Evolutionary conservation across 2,329 filamentous ascomycete species (phyloP), one percentile per base, ranked within the genome.

Genomic region (Celoporthe dispersa): DNA sequence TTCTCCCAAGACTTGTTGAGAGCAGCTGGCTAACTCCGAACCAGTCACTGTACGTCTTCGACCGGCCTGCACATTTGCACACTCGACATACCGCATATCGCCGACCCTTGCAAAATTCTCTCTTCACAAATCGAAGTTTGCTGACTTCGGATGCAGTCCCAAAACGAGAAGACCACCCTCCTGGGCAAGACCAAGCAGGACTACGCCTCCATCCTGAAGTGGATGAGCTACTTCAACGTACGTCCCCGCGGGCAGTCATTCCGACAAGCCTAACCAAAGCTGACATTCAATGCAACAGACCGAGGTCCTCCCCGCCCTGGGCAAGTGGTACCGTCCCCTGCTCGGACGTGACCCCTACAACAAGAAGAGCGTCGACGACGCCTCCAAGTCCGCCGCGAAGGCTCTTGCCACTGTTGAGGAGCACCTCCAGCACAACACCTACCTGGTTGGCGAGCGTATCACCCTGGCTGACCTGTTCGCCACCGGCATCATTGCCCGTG

Each of bases 111-210:
- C 28, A 37, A 35, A 22, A 19, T 37, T 11, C 9, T 16, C 33
- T 35, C n/a, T 22, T 14, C 33, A 25, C 35, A 53, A 14, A 41
- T 19, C 53, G 63, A 66, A 61, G 6, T 22, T 44, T 61, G 28
- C 63, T 69, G 66, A 70, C 59, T 31, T 39, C 7, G 31, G 25
- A 7, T 64, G 35, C 39, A 72, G 70, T 98, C 96, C 78, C 96
- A 99, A 87, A 99, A 99, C 84, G 96, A 98, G 91, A 98, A 98
- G 92, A 99, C 96, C 78, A 97, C 94, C 77, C 94, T 99, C 76
- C 91, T 99, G 78, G 96, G 96, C 81, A 98, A 98, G 92, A 99
- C 94, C 86, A 99, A 99, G 92, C 95, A 99, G 88, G 96, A 99
- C 82, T 95, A 98, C 84, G 96, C 96, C 78, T 94, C 94, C 77